phyloP scores from a whole-genome alignment of 139 green algal genomes.

The Chlorella sp. region DNA sequence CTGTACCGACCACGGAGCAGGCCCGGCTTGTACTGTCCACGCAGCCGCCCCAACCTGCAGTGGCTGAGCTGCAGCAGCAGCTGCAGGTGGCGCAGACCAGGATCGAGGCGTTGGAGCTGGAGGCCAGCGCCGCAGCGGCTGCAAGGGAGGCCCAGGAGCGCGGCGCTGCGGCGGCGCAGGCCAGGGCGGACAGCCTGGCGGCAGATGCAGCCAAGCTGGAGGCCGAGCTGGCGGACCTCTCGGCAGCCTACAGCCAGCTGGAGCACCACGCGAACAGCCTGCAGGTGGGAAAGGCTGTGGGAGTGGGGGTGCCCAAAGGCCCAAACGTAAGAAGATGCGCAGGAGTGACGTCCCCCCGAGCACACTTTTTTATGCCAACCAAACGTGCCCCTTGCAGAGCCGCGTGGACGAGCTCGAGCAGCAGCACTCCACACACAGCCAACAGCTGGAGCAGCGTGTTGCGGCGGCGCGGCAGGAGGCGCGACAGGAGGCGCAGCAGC shows the following conservation, averaged over 20 bases:
- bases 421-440: not conserved
- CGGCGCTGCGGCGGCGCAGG: constrained; percentile 7
- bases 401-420: no score
- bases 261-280: constrained; percentile 63
- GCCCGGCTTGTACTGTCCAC: no score
- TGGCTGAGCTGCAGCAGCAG: constrained; percentile 11
- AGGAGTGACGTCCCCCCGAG: constrained; percentile 38
- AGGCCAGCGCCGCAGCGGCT: constrained; percentile 17
- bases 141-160: constrained; percentile 1
- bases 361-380: no score
- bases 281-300: constrained; percentile 29
- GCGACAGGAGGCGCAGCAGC: constrained; percentile 33
- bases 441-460: constrained; percentile 8
- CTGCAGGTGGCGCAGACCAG: constrained; percentile 45
- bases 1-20: no score
- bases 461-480: constrained; percentile 34
- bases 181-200: constrained; percentile 26
- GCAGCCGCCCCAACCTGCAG: not conserved
- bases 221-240: constrained; percentile 66
- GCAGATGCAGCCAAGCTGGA: constrained; percentile 45
- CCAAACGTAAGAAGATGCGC: constrained; percentile 10
- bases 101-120: constrained; percentile 24
- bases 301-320: not conserved
- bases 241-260: constrained; percentile 75
- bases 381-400: no score